Base-by-base conservation (phyloP, 2,329 filamentous ascomycete species). In the Fusarium setosum region DNA sequence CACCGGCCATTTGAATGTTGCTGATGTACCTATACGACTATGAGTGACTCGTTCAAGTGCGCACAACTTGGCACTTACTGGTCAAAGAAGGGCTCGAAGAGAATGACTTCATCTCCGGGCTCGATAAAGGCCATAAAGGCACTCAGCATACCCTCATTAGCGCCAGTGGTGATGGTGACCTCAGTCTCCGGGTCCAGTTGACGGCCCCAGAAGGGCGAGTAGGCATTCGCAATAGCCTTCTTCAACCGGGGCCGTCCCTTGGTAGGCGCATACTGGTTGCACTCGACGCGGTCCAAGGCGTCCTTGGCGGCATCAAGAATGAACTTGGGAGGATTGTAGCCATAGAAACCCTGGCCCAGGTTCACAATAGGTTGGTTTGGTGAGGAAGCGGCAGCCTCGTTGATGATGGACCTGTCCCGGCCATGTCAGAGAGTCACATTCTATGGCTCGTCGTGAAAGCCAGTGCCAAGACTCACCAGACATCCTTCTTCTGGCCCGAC, bases 91-190 rank as follows among this genome's bases (percentile, higher is more conserved):
- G 96, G 96, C 82, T 99, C 96, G 76, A 99, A 97, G 56, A 99
- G 87, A 69, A 99, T 97, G 68, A 97, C 96, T 79, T 99, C 96
- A 75, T 99, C 96, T 12, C 93, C 96, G 1, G 88, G 86, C 79
- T 99, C 96, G 59, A 99, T 89, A 72, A 99, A 99, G 4, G 88
- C 96, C 96, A 99, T 98, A 75, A 99, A 98, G 0, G 94, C 96
- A 75, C 92, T 95, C 67, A 99, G 84, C 93, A 98, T 98, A 72
- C 93, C 91, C 80, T 96, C 92, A 73, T 96, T 96, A 37, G 93
- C 92, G 40, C 92, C 92, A 0, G 95, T 98, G 5, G 96, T 98
- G 76, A 99, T 93, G 20, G 93, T 94, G 61, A 99, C 91, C 77
- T 99, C 96, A 3, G 90, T 97, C 34, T 97, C 93, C 0, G 95